Conservation (phyloP, 345 rosid species). For the Hibiscus tridactylites region DNA sequence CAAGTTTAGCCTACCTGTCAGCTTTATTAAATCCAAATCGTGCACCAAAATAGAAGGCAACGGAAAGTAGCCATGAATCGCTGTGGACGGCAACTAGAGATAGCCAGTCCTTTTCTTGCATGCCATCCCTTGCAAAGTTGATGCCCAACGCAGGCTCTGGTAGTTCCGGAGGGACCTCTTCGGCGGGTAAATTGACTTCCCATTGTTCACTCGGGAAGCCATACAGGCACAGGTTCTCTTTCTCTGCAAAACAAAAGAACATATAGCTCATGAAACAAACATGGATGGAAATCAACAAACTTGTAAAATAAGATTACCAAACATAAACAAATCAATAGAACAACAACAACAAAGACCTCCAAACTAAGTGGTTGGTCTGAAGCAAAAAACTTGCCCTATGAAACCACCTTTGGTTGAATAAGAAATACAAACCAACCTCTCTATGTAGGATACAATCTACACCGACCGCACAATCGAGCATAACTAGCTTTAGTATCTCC, state of each 20-base stretch:
- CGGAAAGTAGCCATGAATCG: slow-evolving; percentile 86
- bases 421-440: no score
- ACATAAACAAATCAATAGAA: no score
- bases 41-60: slow-evolving; percentile 88
- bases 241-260: slow-evolving; percentile 37
- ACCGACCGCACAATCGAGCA: no score
- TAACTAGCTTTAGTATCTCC: no score
- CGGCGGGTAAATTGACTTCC: slow-evolving; percentile 92
- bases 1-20: slow-evolving; percentile 51
- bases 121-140: slow-evolving; percentile 93
- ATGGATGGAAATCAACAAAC: neutral
- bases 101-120: slow-evolving; percentile 85
- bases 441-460: no score
- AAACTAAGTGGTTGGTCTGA: no score
- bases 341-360: no score
- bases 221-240: slow-evolving; percentile 80
- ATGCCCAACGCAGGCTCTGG: slow-evolving; percentile 95
- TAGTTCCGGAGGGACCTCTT: slow-evolving; percentile 92
- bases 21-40: slow-evolving; percentile 82
- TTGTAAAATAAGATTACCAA: no score
- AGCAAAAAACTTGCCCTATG: no score
- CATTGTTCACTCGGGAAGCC: slow-evolving; percentile 78
- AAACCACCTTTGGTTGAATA: no score
- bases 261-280: neutral
- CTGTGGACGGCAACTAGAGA: slow-evolving; percentile 77